A percentile compares a stretch with the other conserved stretches of the same genome.
These are phyloP conservation scores for Apiotrichum laibachii DNA, from an alignment of 1,284 basidiomycete species.

Conservation along the genomic window DNA sequence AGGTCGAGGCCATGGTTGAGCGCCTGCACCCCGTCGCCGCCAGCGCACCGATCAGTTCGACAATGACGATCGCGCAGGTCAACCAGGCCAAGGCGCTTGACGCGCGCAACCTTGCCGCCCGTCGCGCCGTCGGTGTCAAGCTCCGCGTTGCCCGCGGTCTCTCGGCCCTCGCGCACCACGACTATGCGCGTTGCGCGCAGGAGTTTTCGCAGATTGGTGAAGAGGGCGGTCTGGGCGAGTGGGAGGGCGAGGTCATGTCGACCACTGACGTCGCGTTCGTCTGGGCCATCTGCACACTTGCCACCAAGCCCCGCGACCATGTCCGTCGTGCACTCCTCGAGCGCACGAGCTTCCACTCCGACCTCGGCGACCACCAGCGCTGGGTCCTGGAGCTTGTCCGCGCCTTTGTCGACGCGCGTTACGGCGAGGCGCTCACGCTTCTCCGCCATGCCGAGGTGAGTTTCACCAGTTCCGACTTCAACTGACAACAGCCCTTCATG, in stretches of 20 bases:
- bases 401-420: constrained; percentile 41
- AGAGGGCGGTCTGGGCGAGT: constrained; percentile 41
- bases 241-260: constrained; percentile 43
- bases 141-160: constrained; percentile 37
- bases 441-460: constrained; percentile 34
- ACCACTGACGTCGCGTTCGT: constrained; percentile 37
- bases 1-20: constrained; percentile 41
- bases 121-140: constrained; percentile 30
- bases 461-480: neutral
- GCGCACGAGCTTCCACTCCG: constrained; percentile 31
- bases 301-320: constrained; percentile 27
- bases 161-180: constrained; percentile 24
- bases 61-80: constrained; percentile 38
- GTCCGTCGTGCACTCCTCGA: constrained; percentile 37
- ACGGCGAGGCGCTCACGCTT: constrained; percentile 32
- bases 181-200: constrained; percentile 31
- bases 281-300: constrained; percentile 34
- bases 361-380: constrained; percentile 33
- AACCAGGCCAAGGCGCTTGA: constrained; percentile 32
- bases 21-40: constrained; percentile 31
- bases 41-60: constrained; percentile 15
- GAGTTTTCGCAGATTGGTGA: constrained; percentile 36
- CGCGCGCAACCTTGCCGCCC: constrained; percentile 19
- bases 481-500: constrained; percentile 26
- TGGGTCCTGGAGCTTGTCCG: constrained; percentile 41